Base-by-base conservation (phyloP, 768 basidiomycete species). In the Cantharellus anzutake region DNA sequence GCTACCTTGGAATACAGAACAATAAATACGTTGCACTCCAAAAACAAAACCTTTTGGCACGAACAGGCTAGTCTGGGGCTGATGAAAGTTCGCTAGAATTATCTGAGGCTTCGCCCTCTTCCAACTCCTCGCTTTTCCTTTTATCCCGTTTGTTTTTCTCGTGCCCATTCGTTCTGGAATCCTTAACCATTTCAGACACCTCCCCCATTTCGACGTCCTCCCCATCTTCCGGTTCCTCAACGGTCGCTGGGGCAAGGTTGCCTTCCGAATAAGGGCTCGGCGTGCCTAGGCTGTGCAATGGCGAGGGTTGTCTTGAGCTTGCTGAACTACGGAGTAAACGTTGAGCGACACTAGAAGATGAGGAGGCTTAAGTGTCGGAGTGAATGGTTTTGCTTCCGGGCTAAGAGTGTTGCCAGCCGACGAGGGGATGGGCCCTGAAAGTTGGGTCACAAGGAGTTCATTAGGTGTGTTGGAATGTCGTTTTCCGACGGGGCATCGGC, bases 371-470 rank as follows among this genome's bases (percentile, higher is more conserved):
- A 35, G 57, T 79, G 3, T 73, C 74, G 52, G 35, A 37, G 7
- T 11, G 57, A 73, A 66, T 5, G 71, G 70, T 20, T 41, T 39
- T 38, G 73, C 70, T 40, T 71, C 70, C 4, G 71, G 65, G 20
- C 67, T 68, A 0, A 81, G 79, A 7, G 11, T 29, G 20, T 29
- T 29, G 20, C 20, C 20, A 29, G 20, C 20, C 20, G 44, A 29
- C 44, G 44, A n/a, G n/a, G n/a, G 44, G 44, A 11, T 48, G 1
- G 11, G 29, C 11, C 11, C 11, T 48, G 11, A 29, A 48, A 48
- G 44, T 29, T 48, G 44, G 44, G 29, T 48, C 11, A 29, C 44
- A 29, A 11, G 44, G 11, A 48, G 44, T 11, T 48, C 11, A 11
- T 48, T 11, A 48, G 11, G 44, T 48, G 44, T 11, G 44, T 29